Evolutionary conservation across 495 filamentous ascomycete genomes (phyloP).

Genomic region (Sabuloglossum arenarium): DNA sequence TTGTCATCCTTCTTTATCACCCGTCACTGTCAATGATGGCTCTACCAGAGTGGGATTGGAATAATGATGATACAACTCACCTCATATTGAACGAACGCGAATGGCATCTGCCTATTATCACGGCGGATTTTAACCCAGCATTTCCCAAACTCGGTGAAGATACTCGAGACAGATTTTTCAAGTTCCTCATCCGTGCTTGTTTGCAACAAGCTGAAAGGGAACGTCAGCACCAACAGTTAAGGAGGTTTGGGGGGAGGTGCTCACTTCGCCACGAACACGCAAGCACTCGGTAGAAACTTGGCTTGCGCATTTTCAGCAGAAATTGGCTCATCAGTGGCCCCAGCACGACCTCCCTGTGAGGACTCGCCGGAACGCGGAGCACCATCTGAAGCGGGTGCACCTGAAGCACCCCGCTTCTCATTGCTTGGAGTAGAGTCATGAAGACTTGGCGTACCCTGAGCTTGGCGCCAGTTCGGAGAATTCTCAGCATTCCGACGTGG

Average conservation of each 20-base stretch:
- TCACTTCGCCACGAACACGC: slow-evolving; percentile 47
- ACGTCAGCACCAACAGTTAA: neutral
- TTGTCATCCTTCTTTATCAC: slow-evolving; percentile 18
- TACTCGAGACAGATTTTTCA: slow-evolving; percentile 27
- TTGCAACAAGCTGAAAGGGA: slow-evolving; percentile 22
- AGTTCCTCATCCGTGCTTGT: slow-evolving; percentile 27
- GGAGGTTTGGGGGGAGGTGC: slow-evolving; percentile 5
- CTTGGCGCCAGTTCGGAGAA: neutral
- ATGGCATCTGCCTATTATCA: slow-evolving; percentile 34
- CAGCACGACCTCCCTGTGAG: neutral
- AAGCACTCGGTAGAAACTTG: slow-evolving; percentile 30
- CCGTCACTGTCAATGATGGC: slow-evolving; percentile 10
- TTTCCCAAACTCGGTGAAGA: slow-evolving; percentile 29
- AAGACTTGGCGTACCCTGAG: slow-evolving; percentile 2
- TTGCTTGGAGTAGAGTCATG: neutral
- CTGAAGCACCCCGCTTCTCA: neutral
- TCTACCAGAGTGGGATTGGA: slow-evolving; percentile 1
- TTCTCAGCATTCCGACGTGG: neutral
- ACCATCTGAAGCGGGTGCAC: neutral
- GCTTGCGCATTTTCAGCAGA: slow-evolving; percentile 32
- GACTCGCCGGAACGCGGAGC: neutral
- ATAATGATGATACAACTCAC: slow-evolving; percentile 18
- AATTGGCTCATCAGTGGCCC: slow-evolving; percentile 3
- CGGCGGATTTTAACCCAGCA: slow-evolving; percentile 43
- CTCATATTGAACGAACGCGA: slow-evolving; percentile 40